phyloP scores from a whole-genome alignment of 768 basidiomycete species.

The Mycena floridula region DNA sequence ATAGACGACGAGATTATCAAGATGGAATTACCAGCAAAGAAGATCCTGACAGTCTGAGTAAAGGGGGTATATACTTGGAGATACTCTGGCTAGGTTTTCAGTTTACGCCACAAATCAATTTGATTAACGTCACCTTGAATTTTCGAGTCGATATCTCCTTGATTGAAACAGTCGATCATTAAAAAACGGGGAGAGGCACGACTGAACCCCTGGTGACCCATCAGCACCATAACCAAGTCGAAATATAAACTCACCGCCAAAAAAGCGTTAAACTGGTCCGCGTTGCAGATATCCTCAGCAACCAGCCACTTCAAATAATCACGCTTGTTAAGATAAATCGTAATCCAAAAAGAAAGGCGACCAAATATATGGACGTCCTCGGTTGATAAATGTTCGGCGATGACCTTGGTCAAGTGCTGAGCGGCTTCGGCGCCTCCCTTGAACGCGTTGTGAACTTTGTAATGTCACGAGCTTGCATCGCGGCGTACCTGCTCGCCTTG shows the following conservation, averaged over 20 bases:
- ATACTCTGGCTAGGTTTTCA: slow-evolving; percentile 41
- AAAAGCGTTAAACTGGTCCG: slow-evolving; percentile 68
- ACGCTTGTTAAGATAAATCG: slow-evolving; percentile 62
- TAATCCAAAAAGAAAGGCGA: slow-evolving; percentile 71
- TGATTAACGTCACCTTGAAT: slow-evolving; percentile 49
- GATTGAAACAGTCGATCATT: slow-evolving; percentile 62
- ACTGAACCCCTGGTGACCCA: slow-evolving; percentile 52
- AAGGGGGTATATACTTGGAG: slow-evolving; percentile 64
- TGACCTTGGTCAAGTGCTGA: slow-evolving; percentile 58
- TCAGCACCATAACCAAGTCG: no score
- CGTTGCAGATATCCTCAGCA: slow-evolving; percentile 48
- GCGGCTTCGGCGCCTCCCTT: slow-evolving; percentile 61
- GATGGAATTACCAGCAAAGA: slow-evolving; percentile 60
- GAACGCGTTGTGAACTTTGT: no score
- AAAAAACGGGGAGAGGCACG: slow-evolving; percentile 68
- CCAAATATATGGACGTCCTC: slow-evolving; percentile 58
- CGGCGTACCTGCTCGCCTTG: slow-evolving; percentile 66
- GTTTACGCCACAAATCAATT: neutral
- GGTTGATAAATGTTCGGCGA: slow-evolving; percentile 60
- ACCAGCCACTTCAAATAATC: slow-evolving; percentile 46
- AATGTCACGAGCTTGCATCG: no score
- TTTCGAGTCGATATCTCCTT: slow-evolving; percentile 58
- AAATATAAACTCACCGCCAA: slow-evolving; percentile 31
- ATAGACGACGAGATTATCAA: no score
- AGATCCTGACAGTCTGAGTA: slow-evolving; percentile 69